Evolutionary conservation across 176 grass and related monocot species (phyloP).

Genomic region (Stipa capillata): DNA sequence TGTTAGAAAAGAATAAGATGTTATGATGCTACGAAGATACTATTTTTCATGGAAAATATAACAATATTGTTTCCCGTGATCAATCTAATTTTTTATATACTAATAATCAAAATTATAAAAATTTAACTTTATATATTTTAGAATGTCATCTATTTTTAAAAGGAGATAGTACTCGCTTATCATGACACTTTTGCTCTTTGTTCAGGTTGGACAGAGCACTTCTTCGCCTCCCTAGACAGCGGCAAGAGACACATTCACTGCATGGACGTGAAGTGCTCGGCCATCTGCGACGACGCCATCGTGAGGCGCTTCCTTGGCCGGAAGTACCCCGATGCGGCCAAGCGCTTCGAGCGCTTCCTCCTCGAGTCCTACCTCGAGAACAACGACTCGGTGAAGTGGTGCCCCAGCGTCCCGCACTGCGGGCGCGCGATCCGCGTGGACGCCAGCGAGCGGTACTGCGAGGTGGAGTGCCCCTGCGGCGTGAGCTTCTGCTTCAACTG

Average conservation of each 20-base stretch:
- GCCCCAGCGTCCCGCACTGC: neutral
- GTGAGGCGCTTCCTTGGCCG: neutral
- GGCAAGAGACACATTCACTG: neutral
- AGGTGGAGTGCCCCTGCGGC: conserved; percentile 4
- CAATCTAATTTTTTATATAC: too few species aligned
- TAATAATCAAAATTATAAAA: too few species aligned
- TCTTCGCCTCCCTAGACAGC: neutral
- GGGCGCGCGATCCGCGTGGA: neutral
- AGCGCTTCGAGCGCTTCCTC: neutral
- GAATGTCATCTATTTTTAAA: too few species aligned
- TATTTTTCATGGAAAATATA: too few species aligned
- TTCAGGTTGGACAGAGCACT: conserved; percentile 1
- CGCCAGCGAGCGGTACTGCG: neutral
- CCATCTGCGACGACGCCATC: neutral
- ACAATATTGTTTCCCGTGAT: too few species aligned
- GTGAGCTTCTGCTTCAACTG: conserved; percentile 10
- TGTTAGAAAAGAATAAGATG: too few species aligned
- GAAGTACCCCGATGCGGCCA: neutral
- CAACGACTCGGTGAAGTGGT: neutral
- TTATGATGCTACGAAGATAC: too few species aligned
- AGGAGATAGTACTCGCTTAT: too few species aligned
- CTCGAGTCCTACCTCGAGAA: neutral
- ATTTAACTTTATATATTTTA: too few species aligned
- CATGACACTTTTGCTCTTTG: neutral
- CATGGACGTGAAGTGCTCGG: neutral